phyloP scores from a whole-genome alignment of 2,329 filamentous ascomycete species.

The Penicillium sp. region DNA sequence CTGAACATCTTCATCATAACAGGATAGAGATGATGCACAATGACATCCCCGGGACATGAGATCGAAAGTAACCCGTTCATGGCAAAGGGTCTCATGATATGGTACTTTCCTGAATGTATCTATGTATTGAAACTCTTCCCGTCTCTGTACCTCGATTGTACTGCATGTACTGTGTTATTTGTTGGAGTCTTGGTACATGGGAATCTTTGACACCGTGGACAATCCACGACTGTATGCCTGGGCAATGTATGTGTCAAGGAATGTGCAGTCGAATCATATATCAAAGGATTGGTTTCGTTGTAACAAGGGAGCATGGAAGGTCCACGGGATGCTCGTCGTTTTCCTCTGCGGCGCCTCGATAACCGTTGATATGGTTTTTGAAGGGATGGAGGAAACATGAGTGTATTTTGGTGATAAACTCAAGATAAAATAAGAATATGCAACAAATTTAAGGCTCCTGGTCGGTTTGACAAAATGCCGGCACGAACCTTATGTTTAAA shows the following conservation, averaged over 20 bases:
- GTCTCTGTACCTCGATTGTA: background rate
- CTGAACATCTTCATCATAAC: background rate
- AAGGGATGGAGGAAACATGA: background rate
- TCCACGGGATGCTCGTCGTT: background rate
- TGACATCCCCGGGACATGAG: background rate
- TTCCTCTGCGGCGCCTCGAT: background rate
- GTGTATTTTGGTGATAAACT: background rate
- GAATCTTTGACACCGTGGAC: conserved; percentile 17
- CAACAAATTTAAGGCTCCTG: background rate
- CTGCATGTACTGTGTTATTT: background rate
- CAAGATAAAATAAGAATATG: background rate
- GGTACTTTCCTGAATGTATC: background rate
- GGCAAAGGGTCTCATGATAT: background rate
- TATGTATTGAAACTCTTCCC: background rate
- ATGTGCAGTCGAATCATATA: conserved; percentile 18
- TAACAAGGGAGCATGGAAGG: conserved; percentile 16
- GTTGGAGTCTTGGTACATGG: background rate
- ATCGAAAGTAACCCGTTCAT: background rate
- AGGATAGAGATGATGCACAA: background rate
- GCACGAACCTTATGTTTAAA: background rate
- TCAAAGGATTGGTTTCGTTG: conserved; percentile 22
- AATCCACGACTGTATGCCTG: conserved; percentile 15
- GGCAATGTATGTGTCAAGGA: conserved; percentile 26
- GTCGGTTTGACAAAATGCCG: background rate
- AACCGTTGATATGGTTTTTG: background rate